Base-by-base conservation (phyloP, 2,329 filamentous ascomycete species). In the Fonsecaea pugnacius region DNA sequence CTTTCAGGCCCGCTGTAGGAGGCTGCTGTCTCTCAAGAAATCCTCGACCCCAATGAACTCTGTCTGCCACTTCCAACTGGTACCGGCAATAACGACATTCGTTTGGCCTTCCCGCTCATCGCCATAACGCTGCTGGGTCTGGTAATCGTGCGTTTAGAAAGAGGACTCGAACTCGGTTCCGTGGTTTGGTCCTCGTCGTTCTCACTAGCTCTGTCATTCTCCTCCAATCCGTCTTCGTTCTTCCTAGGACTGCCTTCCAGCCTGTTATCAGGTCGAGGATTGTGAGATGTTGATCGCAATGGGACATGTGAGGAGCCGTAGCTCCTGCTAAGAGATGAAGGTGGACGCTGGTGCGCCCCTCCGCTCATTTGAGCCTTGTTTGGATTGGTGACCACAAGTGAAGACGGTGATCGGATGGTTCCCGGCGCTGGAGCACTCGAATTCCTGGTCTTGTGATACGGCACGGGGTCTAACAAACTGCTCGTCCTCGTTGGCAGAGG, bases 81-180 rank as follows among this genome's bases (percentile, higher is more conserved):
- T 9, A 70, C 64, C 18, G 70, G 70, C 21, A 72, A 57, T 30
- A 70, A 65, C 24, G 70, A 67, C 70, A 72, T 67, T 24, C 70
- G 70, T 56, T 69, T 67, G 32, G 67, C 59, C 57, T 72, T 72
- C 21, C 68, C 69, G 32, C 62, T 68, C 63, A 65, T 70, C 18
- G 65, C 65, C 40, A 69, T 32, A n/a, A 67, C 66, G 62, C 69
- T 70, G 53, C 67, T 66, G 24, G 70, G 70, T 63, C 70, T 62
- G 9, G 70, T 70, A 33, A 70, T 67, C 10, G 66, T 70, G 54
- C 68, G 66, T 60, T 65, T 70, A 7, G 69, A 70, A 54, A 70
- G 57, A 24, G 70, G 70, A 63, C 69, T 70, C 32, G 68, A 70
- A 48, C 66, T 68, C 27, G 62, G 66, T 56, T 71, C 70, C 38